phyloP scores from a whole-genome alignment of 495 filamentous ascomycete species.

The Elasticomyces elasticus region DNA sequence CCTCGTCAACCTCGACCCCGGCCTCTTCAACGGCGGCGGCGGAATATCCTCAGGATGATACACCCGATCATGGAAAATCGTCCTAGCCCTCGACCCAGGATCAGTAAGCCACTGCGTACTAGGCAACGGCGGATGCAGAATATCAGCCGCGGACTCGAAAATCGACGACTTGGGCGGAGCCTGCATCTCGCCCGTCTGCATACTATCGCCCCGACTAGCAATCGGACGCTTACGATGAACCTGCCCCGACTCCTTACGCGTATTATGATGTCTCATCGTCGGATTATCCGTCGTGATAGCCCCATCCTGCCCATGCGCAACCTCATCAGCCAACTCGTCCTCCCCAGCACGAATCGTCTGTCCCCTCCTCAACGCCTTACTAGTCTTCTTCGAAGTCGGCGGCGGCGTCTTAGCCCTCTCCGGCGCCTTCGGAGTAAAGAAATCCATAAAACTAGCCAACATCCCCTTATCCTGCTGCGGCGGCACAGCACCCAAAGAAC shows the following conservation, averaged over 20 bases:
- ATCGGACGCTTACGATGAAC: conserved; percentile 23
- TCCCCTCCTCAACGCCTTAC: conserved; percentile 28
- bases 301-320: conserved; percentile 1
- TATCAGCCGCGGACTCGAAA: conserved; percentile 85
- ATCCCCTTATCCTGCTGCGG: conserved; percentile 19
- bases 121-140: conserved; percentile 83
- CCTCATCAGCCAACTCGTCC: conserved; percentile 14
- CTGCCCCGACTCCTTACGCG: conserved; percentile 13
- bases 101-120: conserved; percentile 69
- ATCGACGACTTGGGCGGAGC: conserved; percentile 87
- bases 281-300: conserved; percentile 15
- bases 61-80: conserved; percentile 93
- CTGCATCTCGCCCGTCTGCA: conserved; percentile 17
- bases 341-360: conserved; percentile 24
- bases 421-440: conserved; percentile 23
- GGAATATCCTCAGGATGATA: conserved; percentile 93
- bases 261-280: conserved; percentile 14
- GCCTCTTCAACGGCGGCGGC: conserved; percentile 53
- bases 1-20: conserved; percentile 31
- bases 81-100: conserved; percentile 70
- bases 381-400: conserved; percentile 25
- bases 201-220: conserved; percentile 37
- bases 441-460: conserved; percentile 28
- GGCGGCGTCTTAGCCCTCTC: neutral
- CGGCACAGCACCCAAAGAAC: neutral